Conservation (phyloP, 2,329 filamentous ascomycete genomes). For the Exophiala phaeomuriformis region DNA sequence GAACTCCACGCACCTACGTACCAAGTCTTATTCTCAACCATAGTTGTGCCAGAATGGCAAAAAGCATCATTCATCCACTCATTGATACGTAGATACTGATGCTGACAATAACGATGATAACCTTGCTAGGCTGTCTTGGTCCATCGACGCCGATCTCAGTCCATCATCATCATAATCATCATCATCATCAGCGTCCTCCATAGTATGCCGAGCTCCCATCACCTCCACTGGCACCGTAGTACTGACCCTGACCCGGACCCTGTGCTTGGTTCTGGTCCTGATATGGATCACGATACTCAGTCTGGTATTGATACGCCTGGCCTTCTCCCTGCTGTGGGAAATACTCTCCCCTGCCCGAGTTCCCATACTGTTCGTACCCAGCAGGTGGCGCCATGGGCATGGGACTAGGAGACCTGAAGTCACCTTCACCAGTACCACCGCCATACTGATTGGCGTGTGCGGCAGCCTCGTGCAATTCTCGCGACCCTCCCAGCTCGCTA, state of each 20-base stretch:
- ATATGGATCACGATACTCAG: slow-evolving; percentile 16
- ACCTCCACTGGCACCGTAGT: slow-evolving; percentile 4
- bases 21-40: too few species aligned
- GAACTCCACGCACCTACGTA: too few species aligned
- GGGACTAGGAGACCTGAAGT: slow-evolving; percentile 16
- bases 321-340: not conserved
- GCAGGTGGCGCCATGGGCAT: slow-evolving; percentile 17
- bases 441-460: slow-evolving; percentile 6
- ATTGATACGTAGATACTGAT: too few species aligned
- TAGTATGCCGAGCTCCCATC: slow-evolving; percentile 14
- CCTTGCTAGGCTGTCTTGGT: not conserved
- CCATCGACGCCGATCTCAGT: not conserved
- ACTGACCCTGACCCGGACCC: slow-evolving; percentile 6
- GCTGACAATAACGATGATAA: too few species aligned
- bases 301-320: slow-evolving; percentile 16
- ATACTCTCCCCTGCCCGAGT: slow-evolving; percentile 5
- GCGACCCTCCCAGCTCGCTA: slow-evolving; percentile 13
- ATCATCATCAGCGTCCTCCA: slow-evolving; percentile 14
- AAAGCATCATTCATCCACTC: too few species aligned
- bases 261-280: not conserved
- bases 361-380: slow-evolving; percentile 22
- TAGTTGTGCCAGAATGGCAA: too few species aligned
- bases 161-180: not conserved
- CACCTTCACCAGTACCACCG: not conserved
- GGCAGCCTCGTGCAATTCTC: slow-evolving; percentile 18